phyloP scores from a whole-genome alignment of 148 eudicot genomes.

The Cornus florida region DNA sequence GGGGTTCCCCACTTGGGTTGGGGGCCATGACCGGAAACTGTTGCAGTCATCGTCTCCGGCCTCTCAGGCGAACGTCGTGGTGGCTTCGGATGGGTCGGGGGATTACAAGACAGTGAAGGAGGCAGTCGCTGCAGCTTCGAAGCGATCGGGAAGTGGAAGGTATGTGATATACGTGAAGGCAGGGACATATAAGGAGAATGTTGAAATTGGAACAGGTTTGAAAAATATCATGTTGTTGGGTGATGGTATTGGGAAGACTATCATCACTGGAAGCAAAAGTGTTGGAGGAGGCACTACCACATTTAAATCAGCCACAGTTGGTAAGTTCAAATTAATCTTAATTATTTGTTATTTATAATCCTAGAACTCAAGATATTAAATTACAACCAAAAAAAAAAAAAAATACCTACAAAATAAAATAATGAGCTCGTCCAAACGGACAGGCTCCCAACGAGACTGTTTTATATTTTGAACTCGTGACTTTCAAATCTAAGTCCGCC shows the following conservation, averaged over 20 bases:
- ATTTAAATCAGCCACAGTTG: constrained; percentile 68
- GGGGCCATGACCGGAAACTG: constrained; percentile 45
- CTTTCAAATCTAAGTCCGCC: no score
- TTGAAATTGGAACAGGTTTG: constrained; percentile 34
- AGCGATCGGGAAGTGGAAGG: constrained; percentile 39
- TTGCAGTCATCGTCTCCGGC: constrained; percentile 31
- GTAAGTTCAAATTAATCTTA: constrained; percentile 38
- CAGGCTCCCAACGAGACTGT: no score
- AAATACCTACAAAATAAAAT: no score
- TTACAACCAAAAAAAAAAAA: no score
- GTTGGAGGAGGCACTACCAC: constrained; percentile 81
- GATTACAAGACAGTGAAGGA: constrained; percentile 41
- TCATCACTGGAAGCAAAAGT: constrained; percentile 74
- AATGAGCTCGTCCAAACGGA: no score
- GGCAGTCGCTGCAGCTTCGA: constrained; percentile 55
- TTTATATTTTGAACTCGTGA: no score
- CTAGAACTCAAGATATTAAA: no score
- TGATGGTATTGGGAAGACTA: constrained; percentile 79
- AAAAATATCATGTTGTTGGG: constrained; percentile 67
- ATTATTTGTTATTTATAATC: no score
- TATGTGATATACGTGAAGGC: constrained; percentile 65
- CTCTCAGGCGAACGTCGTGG: constrained; percentile 45
- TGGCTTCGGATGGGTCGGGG: constrained; percentile 88
- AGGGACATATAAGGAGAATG: constrained; percentile 62
- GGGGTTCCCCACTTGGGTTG: constrained; percentile 59